These are phyloP conservation scores for Thalassiosira oceanica DNA, from an alignment of 352 stramenopile genomes.

Conservation along the genomic window DNA sequence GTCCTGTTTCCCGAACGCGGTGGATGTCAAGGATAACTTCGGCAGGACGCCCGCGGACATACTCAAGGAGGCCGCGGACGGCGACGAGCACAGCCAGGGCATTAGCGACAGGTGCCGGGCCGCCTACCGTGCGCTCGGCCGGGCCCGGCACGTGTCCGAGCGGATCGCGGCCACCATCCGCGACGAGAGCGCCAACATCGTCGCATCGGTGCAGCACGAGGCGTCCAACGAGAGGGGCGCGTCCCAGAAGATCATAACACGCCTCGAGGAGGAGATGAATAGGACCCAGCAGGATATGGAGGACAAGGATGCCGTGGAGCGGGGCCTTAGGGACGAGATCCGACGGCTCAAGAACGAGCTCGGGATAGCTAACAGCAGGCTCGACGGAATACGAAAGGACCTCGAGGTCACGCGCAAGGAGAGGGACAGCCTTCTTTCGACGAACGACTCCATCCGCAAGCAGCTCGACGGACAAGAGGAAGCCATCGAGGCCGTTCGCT, in stretches of 20 bases:
- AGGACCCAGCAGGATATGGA: slow-evolving; percentile 44
- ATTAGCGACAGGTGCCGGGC: slow-evolving; percentile 35
- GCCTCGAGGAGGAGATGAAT: slow-evolving; percentile 54
- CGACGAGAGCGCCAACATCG: slow-evolving; percentile 46
- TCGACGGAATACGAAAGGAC: slow-evolving; percentile 37
- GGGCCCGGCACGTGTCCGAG: slow-evolving; percentile 41
- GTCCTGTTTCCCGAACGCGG: slow-evolving; percentile 47
- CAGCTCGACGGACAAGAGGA: slow-evolving; percentile 41
- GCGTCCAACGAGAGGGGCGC: slow-evolving; percentile 52
- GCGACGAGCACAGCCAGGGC: slow-evolving; percentile 7
- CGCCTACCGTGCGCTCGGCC: slow-evolving; percentile 43
- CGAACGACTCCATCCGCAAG: slow-evolving; percentile 32
- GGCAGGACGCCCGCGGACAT: slow-evolving; percentile 56
- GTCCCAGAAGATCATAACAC: slow-evolving; percentile 54
- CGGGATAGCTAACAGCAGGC: slow-evolving; percentile 14
- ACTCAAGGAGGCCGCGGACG: slow-evolving; percentile 31
- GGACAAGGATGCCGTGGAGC: slow-evolving; percentile 13
- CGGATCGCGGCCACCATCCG: slow-evolving; percentile 39
- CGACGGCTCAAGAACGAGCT: slow-evolving; percentile 33
- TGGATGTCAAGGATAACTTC: slow-evolving; percentile 56
- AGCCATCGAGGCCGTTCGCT: slow-evolving; percentile 25
- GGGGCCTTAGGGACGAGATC: slow-evolving; percentile 27
- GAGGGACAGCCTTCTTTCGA: slow-evolving; percentile 36
- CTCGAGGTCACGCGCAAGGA: slow-evolving; percentile 46
- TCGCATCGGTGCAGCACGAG: slow-evolving; percentile 40